These are phyloP conservation scores for Arachis monticola DNA, from an alignment of 331 rosid genomes.

Conservation along the genomic window DNA sequence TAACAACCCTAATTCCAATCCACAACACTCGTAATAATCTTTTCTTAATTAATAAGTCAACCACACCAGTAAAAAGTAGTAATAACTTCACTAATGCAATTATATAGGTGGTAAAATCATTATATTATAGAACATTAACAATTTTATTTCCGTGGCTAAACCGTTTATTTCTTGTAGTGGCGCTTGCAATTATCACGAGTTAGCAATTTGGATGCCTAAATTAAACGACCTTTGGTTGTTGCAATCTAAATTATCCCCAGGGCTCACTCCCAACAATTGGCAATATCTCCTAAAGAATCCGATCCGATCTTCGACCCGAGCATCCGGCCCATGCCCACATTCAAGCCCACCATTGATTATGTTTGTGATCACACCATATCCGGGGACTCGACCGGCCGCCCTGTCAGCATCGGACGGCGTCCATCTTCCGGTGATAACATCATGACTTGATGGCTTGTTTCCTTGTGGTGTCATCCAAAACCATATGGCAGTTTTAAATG, in stretches of 20 bases:
- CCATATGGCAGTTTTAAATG: slow-evolving; percentile 74
- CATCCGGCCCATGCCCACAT: slow-evolving; percentile 44
- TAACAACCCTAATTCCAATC: too few relatives aligned
- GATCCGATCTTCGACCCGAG: slow-evolving; percentile 41
- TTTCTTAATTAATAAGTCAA: too few relatives aligned
- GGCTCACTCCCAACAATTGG: slow-evolving; percentile 35
- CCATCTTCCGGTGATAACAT: slow-evolving; percentile 58
- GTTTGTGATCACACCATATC: slow-evolving; percentile 72
- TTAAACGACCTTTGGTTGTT: slow-evolving; percentile 52
- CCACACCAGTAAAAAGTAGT: too few relatives aligned
- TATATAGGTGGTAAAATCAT: too few relatives aligned
- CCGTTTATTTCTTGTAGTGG: too few relatives aligned
- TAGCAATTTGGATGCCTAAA: not conserved
- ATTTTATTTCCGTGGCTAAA: too few relatives aligned
- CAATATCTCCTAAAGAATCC: slow-evolving; percentile 62
- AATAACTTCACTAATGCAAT: too few relatives aligned
- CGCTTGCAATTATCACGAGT: too few relatives aligned
- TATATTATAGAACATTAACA: too few relatives aligned
- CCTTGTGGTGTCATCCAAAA: slow-evolving; percentile 75
- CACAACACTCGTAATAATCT: too few relatives aligned
- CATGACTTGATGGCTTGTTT: slow-evolving; percentile 69
- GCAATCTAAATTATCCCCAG: slow-evolving; percentile 64
- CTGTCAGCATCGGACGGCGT: slow-evolving; percentile 49
- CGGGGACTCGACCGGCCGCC: slow-evolving; percentile 53
- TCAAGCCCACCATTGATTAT: slow-evolving; percentile 65